Conservation (phyloP, 768 basidiomycete species). For the Bullera alba region DNA sequence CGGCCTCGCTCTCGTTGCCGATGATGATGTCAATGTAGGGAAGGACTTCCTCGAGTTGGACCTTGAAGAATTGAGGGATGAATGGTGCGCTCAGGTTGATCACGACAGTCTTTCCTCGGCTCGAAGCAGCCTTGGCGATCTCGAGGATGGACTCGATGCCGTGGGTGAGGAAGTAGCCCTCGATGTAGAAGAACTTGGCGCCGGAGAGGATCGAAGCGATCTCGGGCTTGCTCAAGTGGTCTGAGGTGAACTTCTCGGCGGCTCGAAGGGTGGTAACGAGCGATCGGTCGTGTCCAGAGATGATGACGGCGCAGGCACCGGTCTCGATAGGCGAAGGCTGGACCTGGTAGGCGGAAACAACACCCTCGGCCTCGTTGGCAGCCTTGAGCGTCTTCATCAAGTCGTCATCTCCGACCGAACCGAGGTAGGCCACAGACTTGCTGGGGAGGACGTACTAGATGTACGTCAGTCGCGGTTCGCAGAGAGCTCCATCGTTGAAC, state of each 20-base stretch:
- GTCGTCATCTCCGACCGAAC: conserved; percentile 88
- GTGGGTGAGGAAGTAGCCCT: conserved; percentile 96
- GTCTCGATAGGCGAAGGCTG: conserved; percentile 72
- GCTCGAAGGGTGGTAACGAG: conserved; percentile 84
- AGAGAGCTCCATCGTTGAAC: conserved; percentile 38
- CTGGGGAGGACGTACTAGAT: conserved; percentile 82
- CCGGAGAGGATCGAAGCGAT: conserved; percentile 69
- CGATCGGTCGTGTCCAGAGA: conserved; percentile 88
- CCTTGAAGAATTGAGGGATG: conserved; percentile 86
- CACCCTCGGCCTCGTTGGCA: conserved; percentile 87
- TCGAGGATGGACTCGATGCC: conserved; percentile 65
- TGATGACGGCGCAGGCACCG: conserved; percentile 90
- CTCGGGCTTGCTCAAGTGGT: conserved; percentile 67
- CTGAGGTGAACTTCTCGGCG: conserved; percentile 79
- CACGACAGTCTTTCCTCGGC: conserved; percentile 72
- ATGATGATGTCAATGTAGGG: conserved; percentile 83
- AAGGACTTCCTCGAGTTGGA: conserved; percentile 71
- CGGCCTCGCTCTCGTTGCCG: conserved; percentile 94
- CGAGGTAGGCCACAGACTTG: conserved; percentile 83
- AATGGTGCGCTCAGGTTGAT: conserved; percentile 96
- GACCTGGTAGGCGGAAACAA: conserved; percentile 81
- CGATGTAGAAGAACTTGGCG: conserved; percentile 86
- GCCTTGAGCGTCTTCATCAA: conserved; percentile 78
- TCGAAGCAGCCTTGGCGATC: conserved; percentile 69
- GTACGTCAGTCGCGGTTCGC: not conserved